These are phyloP conservation scores for Royoungia palumana DNA, from an alignment of 768 basidiomycete species.

Conservation along the genomic window DNA sequence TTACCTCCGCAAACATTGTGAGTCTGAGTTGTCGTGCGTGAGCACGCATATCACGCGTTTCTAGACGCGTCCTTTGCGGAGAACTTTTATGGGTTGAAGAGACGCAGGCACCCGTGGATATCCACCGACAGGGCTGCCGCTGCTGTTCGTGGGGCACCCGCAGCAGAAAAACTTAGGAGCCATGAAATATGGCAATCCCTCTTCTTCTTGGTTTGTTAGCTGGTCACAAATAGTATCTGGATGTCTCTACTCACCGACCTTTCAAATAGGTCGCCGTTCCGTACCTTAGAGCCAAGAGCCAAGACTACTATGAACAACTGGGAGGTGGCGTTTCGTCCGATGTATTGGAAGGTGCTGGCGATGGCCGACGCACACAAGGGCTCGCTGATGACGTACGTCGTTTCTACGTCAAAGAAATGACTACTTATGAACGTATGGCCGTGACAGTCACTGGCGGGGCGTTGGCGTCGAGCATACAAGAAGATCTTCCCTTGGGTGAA, in stretches of 20 bases:
- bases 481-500: constrained; percentile 79
- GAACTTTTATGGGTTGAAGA: constrained; percentile 91
- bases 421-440: constrained; percentile 4
- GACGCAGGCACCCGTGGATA: constrained; percentile 68
- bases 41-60: constrained; percentile 4
- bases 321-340: constrained; percentile 80
- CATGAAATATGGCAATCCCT: constrained; percentile 75
- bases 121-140: constrained; percentile 62
- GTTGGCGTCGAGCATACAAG: constrained; percentile 64
- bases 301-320: constrained; percentile 86
- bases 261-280: constrained; percentile 73
- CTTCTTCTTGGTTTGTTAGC: constrained; percentile 66
- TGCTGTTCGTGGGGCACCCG: constrained; percentile 63
- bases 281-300: constrained; percentile 83
- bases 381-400: constrained; percentile 51
- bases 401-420: not conserved
- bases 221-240: not conserved
- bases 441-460: constrained; percentile 54
- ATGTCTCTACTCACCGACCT: constrained; percentile 4
- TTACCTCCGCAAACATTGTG: constrained; percentile 85
- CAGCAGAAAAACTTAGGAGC: constrained; percentile 61
- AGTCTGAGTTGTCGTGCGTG: constrained; percentile 23
- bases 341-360: constrained; percentile 52
- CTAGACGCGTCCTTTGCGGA: constrained; percentile 92
- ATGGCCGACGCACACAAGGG: constrained; percentile 41